Conservation (phyloP, 352 stramenopile genomes). For the Globisporangium splendens region DNA sequence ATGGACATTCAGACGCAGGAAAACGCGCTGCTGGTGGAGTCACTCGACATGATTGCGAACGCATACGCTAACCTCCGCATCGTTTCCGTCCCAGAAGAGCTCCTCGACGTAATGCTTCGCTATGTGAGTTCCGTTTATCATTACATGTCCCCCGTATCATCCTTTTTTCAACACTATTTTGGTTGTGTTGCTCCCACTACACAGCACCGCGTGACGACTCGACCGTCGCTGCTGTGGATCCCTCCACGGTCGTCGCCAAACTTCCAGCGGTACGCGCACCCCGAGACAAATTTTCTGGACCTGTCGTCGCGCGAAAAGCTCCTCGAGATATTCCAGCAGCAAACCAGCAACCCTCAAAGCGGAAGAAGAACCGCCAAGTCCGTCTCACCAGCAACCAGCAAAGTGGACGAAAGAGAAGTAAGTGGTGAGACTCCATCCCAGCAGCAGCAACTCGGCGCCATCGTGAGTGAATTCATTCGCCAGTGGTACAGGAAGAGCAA, state of each 20-base stretch:
- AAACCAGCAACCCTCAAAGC: conserved; percentile 8
- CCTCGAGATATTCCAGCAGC: conserved; percentile 6
- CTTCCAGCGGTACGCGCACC: conserved; percentile 58
- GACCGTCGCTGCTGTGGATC: conserved; percentile 54
- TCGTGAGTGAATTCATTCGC: conserved; percentile 27
- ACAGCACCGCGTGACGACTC: conserved; percentile 44
- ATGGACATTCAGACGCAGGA: neutral
- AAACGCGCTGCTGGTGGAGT: neutral
- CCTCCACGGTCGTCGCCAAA: conserved; percentile 28
- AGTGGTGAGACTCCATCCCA: neutral
- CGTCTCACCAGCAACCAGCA: neutral
- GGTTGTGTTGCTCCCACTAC: neutral
- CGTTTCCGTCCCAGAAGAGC: conserved; percentile 20
- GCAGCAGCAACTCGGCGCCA: conserved; percentile 2
- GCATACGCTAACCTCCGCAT: conserved; percentile 8
- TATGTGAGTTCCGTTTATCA: conserved; percentile 23
- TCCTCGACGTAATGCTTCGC: conserved; percentile 21
- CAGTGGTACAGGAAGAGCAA: conserved; percentile 20
- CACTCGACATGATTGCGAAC: neutral
- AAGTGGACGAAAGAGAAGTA: neutral
- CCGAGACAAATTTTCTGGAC: conserved; percentile 57
- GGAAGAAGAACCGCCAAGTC: too few species aligned
- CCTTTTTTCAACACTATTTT: neutral
- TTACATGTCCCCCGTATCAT: conserved; percentile 3
- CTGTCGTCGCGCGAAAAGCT: conserved; percentile 23